phyloP scores from a whole-genome alignment of 306 rosid genomes.

The Quercus mongolica region DNA sequence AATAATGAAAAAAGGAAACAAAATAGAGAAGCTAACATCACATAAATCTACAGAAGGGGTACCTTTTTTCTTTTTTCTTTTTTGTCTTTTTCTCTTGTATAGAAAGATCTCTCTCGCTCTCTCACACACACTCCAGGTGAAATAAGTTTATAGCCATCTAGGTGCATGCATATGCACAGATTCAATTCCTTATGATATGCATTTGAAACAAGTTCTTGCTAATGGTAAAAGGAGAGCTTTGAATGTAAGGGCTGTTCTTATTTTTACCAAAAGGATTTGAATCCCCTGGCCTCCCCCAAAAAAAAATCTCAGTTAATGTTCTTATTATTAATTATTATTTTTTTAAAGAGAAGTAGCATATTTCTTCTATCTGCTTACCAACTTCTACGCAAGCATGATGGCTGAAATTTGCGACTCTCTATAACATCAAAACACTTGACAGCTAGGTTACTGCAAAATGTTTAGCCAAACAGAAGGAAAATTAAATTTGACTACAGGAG shows the following conservation, averaged over 20 bases:
- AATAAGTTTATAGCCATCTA: background rate
- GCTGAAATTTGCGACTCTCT: background rate
- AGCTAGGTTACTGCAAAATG: background rate
- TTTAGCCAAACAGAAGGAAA: background rate
- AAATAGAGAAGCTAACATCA: background rate
- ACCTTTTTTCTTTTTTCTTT: background rate
- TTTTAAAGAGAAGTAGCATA: too few relatives aligned
- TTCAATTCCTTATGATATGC: background rate
- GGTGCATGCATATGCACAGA: background rate
- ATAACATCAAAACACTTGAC: background rate
- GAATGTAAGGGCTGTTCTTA: background rate
- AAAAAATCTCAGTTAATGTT: background rate
- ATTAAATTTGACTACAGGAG: background rate
- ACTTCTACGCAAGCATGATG: background rate
- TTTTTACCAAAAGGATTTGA: background rate
- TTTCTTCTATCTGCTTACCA: too few relatives aligned
- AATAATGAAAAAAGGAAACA: background rate
- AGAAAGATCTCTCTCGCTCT: too few relatives aligned
- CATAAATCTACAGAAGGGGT: background rate
- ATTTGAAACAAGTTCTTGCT: background rate
- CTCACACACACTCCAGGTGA: background rate
- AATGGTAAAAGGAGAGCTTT: background rate
- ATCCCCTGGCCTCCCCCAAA: background rate
- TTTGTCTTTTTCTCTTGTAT: background rate
- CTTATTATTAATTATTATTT: too few relatives aligned